Evolutionary conservation across 176 grass and related monocot species (phyloP), one percentile per base, ranked within the genome.

Genomic region (Hordeum marinum): DNA sequence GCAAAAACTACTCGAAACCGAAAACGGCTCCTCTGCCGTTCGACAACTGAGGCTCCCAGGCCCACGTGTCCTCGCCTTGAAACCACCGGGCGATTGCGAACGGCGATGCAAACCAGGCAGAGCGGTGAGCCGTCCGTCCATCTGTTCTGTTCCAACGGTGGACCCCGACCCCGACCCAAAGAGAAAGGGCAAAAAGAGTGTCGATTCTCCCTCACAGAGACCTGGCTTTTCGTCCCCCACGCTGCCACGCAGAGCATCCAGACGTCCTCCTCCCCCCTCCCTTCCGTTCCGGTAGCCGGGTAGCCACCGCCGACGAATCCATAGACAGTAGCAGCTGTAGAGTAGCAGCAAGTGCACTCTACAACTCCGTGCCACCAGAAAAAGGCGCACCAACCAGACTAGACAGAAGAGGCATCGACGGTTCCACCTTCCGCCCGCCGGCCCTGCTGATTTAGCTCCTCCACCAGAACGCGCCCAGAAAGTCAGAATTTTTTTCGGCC

Each of bases 391-490:
- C 42, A 54, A 61, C 1, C 50, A 72, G 36, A 46, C 34, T 37
- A 55, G 52, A 55, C 25, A 31, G 10, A 40, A 67, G 63, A 67
- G 63, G 3, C 35, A n/a, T 66, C 63, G 27, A 68, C 57, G 42
- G 42, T 77, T 81, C 35, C 71, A 24, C 34, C 21, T 14, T 61
- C 40, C 43, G 14, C 32, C 80, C 29, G 59, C 45, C 31, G 14
- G 15, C 46, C 46, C 35, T 7, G 35, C 4, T 89, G 87, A 86
- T 90, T 83, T 71, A 68, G 43, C 11, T 74, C 84, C 84, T 21
- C 84, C 45, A 90, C 88, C 88, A 26, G 84, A 73, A 18, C 63
- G 20, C 40, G 69, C 54, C 57, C 25, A 23, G 8, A 75, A 87
- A 87, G 88, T 83, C 80, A 83, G 55, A 78, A 29, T 9, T 54